phyloP scores from a whole-genome alignment of 768 basidiomycete genomes.

The Pleurotus sapidus region DNA sequence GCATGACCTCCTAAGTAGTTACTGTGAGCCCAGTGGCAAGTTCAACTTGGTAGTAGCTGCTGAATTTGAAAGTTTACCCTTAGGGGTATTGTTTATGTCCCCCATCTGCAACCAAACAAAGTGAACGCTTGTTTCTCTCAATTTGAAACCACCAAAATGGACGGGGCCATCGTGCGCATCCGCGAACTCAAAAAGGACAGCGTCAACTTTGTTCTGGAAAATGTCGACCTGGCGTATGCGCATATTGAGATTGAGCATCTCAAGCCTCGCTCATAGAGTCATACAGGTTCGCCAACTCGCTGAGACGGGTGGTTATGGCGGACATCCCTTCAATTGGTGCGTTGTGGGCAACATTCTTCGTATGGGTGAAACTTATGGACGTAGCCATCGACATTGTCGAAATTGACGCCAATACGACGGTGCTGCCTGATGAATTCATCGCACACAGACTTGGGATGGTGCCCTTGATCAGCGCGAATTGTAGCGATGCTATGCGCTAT shows the following conservation, averaged over 20 bases:
- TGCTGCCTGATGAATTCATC: constrained; percentile 95
- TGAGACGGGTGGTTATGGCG: constrained; percentile 93
- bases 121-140: neutral
- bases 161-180: constrained; percentile 74
- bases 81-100: neutral
- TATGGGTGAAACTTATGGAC: constrained; percentile 6
- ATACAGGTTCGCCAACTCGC: constrained; percentile 85
- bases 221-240: constrained; percentile 92
- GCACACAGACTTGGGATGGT: constrained; percentile 95
- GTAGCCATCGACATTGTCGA: constrained; percentile 97
- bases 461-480: constrained; percentile 83
- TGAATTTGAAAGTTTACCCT: no score
- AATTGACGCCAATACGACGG: constrained; percentile 86
- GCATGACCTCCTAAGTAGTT: no score
- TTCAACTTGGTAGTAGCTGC: no score
- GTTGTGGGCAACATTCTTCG: constrained; percentile 24
- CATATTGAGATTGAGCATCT: constrained; percentile 1
- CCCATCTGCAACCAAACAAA: neutral
- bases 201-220: constrained; percentile 90
- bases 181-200: constrained; percentile 81
- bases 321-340: constrained; percentile 94
- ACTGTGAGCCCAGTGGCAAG: no score
- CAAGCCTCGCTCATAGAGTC: constrained; percentile 2
- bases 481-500: constrained; percentile 84
- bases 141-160: neutral